Evolutionary conservation across 768 basidiomycete genomes (phyloP).

Genomic region (Epithele typhae): DNA sequence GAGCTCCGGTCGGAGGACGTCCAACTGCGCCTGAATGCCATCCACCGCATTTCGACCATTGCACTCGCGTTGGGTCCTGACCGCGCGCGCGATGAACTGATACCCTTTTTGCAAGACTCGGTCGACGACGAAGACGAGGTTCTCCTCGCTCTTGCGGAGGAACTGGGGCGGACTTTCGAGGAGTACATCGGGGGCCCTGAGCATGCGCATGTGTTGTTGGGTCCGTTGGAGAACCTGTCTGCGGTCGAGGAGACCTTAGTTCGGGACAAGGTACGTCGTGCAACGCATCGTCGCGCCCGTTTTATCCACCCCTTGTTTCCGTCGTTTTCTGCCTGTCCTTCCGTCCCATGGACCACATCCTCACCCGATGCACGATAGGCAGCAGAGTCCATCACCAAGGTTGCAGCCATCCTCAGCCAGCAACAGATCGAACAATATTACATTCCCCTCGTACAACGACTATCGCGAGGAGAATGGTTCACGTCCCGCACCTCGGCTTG

Average conservation of each 20-base stretch:
- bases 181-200: slow-evolving; percentile 92
- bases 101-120: slow-evolving; percentile 98
- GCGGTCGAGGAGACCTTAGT: slow-evolving; percentile 98
- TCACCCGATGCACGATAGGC: too few species aligned
- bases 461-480: slow-evolving; percentile 97
- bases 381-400: slow-evolving; percentile 90
- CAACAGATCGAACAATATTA: slow-evolving; percentile 84
- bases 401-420: slow-evolving; percentile 72
- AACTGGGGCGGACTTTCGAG: slow-evolving; percentile 87
- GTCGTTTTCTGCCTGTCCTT: not conserved
- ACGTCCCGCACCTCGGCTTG: slow-evolving; percentile 96
- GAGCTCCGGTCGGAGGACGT: slow-evolving; percentile 98
- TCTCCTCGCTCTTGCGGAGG: slow-evolving; percentile 90
- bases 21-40: slow-evolving; percentile 91
- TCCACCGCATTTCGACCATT: slow-evolving; percentile 96
- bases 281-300: not conserved
- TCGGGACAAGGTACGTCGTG: slow-evolving; percentile 86
- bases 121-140: slow-evolving; percentile 99
- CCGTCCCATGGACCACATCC: not conserved
- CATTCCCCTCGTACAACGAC: slow-evolving; percentile 84
- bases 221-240: slow-evolving; percentile 91
- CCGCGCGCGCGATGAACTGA: slow-evolving; percentile 91
- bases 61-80: slow-evolving; percentile 94
- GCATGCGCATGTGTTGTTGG: slow-evolving; percentile 82
- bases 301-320: not conserved